Evolutionary conservation across 805 yeast species (phyloP), one percentile per base, ranked within the genome.

Genomic region (Naumovozyma dairenensis): DNA sequence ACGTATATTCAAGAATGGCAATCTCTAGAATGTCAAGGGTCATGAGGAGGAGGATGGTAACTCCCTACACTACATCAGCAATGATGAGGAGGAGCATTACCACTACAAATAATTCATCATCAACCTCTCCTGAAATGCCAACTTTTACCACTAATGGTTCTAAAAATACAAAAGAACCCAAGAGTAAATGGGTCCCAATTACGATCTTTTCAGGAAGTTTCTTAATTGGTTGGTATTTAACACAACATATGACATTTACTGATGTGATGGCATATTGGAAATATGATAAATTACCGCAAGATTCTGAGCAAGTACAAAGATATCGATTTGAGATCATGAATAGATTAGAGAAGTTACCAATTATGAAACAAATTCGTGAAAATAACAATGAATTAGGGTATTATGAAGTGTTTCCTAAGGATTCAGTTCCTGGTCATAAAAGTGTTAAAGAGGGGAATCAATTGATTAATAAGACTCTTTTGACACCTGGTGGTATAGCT

Each of bases 401-500:
- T 8, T 65, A 51, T 38, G 56, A 50, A 18, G 44, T 55, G n/a
- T 43, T 46, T 30, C 47, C 51, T 4, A n/a, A n/a, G n/a, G n/a
- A n/a, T n/a, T n/a, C n/a, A n/a, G 63, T 49, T 39, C 61, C 52
- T 35, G 70, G 42, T 57, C 72, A 36, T 58, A 67, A 72, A 44
- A 65, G 48, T 46, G 24, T 17, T 4, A 25, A 24, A 9, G 25
- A 16, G 2, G 31, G 29, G 2, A 34, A 34, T 16, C 25, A 34
- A 26, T 73, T 63, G 70, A 69, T 55, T 43, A 65, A 44, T 49
- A 57, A 59, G 39, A 67, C 81, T 0, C 59, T 86, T 30, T 60
- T 72, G 2, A 70, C 67, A 2, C 86, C 93, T 1, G 96, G 95
- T 6, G 92, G 86, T 0, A 69, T 89, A 37, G 72, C 83, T 1